Evolutionary conservation across 371 early-diverging fungal genomes (phyloP).

Genomic region (Mortierella sp.): DNA sequence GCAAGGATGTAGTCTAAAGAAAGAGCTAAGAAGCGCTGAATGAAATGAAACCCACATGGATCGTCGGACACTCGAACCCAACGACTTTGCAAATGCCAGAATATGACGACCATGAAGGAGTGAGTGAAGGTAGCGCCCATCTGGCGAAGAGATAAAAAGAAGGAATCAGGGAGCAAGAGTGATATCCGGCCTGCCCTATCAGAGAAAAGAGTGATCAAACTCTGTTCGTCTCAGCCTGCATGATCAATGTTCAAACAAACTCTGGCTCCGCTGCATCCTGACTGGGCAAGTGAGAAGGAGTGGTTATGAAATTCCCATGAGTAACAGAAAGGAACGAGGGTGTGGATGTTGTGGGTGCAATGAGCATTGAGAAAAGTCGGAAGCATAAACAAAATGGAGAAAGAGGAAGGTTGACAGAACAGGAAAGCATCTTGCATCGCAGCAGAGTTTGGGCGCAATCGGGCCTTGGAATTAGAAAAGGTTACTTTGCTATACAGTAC

Average conservation of each 20-base stretch:
- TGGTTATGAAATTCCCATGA: not conserved
- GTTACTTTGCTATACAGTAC: too few relatives aligned
- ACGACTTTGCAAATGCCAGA: conserved; percentile 1
- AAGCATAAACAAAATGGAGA: not conserved
- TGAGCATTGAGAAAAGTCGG: not conserved
- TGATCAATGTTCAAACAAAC: not conserved
- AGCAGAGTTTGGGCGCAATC: not conserved
- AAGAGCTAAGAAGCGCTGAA: not conserved
- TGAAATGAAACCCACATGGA: not conserved
- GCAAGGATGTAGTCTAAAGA: not conserved
- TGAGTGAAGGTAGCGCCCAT: not conserved
- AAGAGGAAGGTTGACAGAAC: not conserved
- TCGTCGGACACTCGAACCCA: not conserved
- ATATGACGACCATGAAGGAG: not conserved
- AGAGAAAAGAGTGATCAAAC: not conserved
- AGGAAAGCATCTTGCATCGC: not conserved
- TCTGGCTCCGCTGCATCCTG: conserved; percentile 3
- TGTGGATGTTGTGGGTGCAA: not conserved
- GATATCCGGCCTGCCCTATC: not conserved
- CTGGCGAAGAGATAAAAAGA: not conserved
- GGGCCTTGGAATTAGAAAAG: not conserved
- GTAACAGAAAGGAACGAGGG: not conserved
- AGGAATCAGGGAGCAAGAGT: not conserved
- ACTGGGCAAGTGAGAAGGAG: not conserved
- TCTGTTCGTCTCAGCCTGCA: conserved; percentile 5